Base-by-base conservation (phyloP, 2,329 filamentous ascomycete genomes). In the Coleophoma eucalyptorum region DNA sequence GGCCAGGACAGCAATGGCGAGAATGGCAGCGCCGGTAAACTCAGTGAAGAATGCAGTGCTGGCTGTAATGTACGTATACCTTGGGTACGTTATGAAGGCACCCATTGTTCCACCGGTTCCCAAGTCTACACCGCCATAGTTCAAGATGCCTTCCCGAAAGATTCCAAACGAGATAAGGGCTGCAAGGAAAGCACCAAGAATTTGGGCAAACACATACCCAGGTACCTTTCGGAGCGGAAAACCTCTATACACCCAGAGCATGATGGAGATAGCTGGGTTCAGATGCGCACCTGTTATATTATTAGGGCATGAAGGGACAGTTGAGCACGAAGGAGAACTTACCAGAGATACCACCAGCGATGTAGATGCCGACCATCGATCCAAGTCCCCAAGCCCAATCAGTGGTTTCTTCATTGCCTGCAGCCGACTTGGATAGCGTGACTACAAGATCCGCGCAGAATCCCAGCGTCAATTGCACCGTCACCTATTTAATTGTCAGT, bases 371-470 rank as follows among this genome's bases (percentile, higher is more conserved):
- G 32, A 73, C 66, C 74, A 81, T 83, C 19, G 73, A 72, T 1
- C 74, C 77, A 13, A 81, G 67, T 2, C 78, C 79, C 79, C 78
- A 82, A 5, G 72, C 69, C 69, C 67, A 73, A 21, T 64, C 61
- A 3, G 71, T 69, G 10, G 72, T 71, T 53, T 71, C 69, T 4
- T 72, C 72, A 32, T 74, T 77, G 2, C 69, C 70, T 1, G 66
- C 60, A 16, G 62, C 53, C 19, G 37, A 46, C 16, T 34, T 43
- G 12, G 58, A 59, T 34, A 58, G 59, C 15, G 44, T 34, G 3
- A 77, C 70, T 1, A 70, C 69, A 1, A 79, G 65, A 50, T 79
- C 74, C 12, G 72, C 72, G 45, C 69, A 74, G 52, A 81, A 73
- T 5, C 77, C 78, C n/a, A 60, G 50, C 10, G 58, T 60, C 19